Conservation (phyloP, 768 basidiomycete species). For the Podaxis carcinomalis region DNA sequence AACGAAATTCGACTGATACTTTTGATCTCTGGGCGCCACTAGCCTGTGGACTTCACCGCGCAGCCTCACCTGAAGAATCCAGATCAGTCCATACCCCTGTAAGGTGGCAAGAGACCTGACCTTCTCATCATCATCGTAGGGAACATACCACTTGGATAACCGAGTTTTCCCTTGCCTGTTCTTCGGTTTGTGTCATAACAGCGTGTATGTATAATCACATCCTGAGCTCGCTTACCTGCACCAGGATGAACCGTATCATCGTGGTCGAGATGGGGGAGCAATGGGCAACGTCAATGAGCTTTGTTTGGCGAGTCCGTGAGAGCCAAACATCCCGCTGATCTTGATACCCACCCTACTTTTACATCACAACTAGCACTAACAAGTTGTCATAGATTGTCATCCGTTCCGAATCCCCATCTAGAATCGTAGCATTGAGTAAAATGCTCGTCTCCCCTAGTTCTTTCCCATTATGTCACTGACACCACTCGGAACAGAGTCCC, state of each 20-base stretch:
- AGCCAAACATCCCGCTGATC: neutral
- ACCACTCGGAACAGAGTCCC: no score
- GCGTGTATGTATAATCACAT: neutral
- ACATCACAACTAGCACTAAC: neutral
- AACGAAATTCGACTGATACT: slow-evolving; percentile 98
- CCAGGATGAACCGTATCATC: slow-evolving; percentile 98
- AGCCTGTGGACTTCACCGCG: slow-evolving; percentile 95
- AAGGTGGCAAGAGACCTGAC: slow-evolving; percentile 29
- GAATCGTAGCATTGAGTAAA: no score
- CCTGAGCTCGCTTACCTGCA: slow-evolving; percentile 62
- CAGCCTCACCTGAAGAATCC: slow-evolving; percentile 65
- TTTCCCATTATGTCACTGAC: no score
- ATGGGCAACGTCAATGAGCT: neutral
- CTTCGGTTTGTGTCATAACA: slow-evolving; percentile 34
- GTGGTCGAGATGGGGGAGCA: slow-evolving; percentile 15
- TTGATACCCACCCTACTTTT: neutral
- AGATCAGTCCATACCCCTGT: neutral
- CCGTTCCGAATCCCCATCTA: no score
- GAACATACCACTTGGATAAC: slow-evolving; percentile 97
- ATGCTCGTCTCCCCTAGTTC: no score
- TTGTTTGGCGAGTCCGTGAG: slow-evolving; percentile 12
- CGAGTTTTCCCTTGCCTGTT: slow-evolving; percentile 98
- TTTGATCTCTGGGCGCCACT: slow-evolving; percentile 95
- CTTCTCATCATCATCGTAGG: slow-evolving; percentile 99
- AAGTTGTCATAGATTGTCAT: no score